A percentile compares a stretch with the other conserved stretches of the same genome.
Evolutionary conservation across 345 rosid species (phyloP).

Genomic region (Clausena lansium): DNA sequence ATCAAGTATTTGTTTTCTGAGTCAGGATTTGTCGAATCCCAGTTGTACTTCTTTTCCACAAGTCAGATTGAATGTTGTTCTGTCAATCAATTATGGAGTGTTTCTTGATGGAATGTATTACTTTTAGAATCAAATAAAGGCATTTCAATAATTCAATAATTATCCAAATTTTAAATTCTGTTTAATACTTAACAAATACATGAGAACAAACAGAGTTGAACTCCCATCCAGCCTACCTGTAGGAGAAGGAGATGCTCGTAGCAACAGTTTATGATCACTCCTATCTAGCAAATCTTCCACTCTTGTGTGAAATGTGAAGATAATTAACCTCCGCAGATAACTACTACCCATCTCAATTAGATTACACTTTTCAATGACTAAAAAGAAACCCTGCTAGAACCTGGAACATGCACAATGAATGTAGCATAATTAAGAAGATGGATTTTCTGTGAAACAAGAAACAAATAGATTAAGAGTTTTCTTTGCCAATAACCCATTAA

Average conservation of each 20-base stretch:
- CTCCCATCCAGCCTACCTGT: conserved; percentile 10
- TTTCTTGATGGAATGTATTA: conserved; percentile 7
- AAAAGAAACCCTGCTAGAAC: background rate
- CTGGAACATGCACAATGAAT: conserved; percentile 1
- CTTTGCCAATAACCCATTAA: too few species aligned
- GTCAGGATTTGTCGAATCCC: background rate
- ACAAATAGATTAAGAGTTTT: background rate
- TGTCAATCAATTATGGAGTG: conserved; percentile 6
- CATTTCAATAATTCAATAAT: background rate
- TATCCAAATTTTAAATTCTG: background rate
- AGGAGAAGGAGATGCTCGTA: background rate
- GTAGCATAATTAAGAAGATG: background rate
- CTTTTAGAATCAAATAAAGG: conserved; percentile 9
- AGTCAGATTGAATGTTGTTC: conserved; percentile 8
- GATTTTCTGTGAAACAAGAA: background rate
- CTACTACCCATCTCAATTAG: background rate
- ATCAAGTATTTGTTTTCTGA: background rate
- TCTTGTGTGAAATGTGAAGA: background rate
- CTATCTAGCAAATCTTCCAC: background rate
- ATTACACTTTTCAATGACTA: background rate
- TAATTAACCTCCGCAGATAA: background rate
- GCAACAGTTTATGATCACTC: background rate
- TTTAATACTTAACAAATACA: background rate
- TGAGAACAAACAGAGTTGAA: background rate
- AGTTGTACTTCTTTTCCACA: background rate